These are phyloP conservation scores for Suillus discolor DNA, from an alignment of 768 basidiomycete species.

Conservation along the genomic window DNA sequence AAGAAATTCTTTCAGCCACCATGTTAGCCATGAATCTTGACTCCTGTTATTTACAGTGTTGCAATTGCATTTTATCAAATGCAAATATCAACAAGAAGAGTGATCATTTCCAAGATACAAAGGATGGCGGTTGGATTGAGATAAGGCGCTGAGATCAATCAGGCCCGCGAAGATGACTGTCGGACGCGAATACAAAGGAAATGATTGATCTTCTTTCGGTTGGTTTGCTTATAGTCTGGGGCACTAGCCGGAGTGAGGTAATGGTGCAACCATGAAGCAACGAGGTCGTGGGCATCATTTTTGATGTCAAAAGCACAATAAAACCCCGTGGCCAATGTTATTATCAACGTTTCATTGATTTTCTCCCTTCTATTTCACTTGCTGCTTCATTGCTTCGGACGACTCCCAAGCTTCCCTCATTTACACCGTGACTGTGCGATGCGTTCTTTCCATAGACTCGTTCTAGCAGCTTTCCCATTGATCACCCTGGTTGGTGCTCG, in stretches of 20 bases:
- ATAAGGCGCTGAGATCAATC: neutral
- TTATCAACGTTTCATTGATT: neutral
- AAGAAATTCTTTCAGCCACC: neutral
- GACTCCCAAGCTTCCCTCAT: neutral
- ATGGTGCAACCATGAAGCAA: neutral
- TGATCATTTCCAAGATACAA: neutral
- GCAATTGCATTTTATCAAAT: neutral
- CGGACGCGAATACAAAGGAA: neutral
- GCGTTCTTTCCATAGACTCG: slow-evolving; percentile 32
- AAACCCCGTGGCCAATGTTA: neutral
- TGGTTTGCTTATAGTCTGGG: neutral
- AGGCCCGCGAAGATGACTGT: neutral
- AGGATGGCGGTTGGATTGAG: neutral
- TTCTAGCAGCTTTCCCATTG: slow-evolving; percentile 35
- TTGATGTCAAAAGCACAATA: neutral
- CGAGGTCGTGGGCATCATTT: neutral
- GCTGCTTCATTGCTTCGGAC: neutral
- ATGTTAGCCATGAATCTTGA: neutral
- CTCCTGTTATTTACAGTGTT: neutral
- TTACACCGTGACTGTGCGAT: slow-evolving; percentile 21
- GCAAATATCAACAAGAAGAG: neutral
- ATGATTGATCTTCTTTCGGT: neutral
- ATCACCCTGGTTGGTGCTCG: slow-evolving; percentile 39
- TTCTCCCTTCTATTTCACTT: neutral
- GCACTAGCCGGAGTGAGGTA: neutral